Percentiles rank a stretch among this genome's conserved stretches.
Evolutionary conservation across 306 rosid species (phyloP).

Genomic region (Cucurbita ficifolia): DNA sequence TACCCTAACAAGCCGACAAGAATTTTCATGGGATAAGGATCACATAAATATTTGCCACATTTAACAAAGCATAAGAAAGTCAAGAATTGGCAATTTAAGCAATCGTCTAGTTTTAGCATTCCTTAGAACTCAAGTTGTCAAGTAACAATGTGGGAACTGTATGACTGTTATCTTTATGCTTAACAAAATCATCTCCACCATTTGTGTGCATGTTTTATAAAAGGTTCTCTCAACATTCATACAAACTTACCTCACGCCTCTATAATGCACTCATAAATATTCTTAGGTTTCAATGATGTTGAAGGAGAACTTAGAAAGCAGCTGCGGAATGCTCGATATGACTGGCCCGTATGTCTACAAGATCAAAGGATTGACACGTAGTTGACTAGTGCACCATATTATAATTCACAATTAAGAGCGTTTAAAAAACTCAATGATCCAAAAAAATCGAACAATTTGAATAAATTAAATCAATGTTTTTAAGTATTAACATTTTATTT

Average conservation of each 20-base stretch:
- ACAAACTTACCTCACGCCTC: background rate
- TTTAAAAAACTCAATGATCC: no score
- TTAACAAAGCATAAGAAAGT: background rate
- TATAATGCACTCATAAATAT: background rate
- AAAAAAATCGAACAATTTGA: no score
- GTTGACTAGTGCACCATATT: background rate
- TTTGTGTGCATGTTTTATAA: background rate
- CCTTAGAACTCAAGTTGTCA: background rate
- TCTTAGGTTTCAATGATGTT: constrained; percentile 35
- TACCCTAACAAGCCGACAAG: background rate
- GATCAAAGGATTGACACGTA: background rate
- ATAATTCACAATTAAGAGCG: background rate
- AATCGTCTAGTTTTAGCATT: background rate
- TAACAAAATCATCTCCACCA: background rate
- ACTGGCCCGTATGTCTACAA: constrained; percentile 71
- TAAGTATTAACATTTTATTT: no score
- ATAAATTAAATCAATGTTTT: no score
- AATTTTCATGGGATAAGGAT: background rate
- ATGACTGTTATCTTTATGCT: background rate
- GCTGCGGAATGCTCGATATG: constrained; percentile 62
- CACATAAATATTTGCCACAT: background rate
- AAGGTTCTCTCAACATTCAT: background rate
- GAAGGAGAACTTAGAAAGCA: constrained; percentile 58
- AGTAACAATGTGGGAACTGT: background rate
- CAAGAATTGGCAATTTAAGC: background rate